These are phyloP conservation scores for Lycium barbarum DNA, from an alignment of 257 asterid genomes.

Conservation along the genomic window DNA sequence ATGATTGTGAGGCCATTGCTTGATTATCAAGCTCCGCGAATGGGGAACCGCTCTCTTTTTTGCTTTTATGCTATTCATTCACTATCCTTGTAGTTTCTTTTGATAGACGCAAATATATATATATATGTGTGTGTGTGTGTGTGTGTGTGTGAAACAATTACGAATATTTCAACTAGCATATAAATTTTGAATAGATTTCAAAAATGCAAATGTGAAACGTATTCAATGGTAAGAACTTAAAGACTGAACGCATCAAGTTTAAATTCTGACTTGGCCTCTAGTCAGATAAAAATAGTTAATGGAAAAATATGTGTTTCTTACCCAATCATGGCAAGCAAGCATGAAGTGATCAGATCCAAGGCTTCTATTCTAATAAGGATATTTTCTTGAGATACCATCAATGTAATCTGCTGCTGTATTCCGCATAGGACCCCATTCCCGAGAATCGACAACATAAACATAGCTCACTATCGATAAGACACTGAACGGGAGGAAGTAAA, in stretches of 20 bases:
- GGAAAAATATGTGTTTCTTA: slow-evolving; percentile 23
- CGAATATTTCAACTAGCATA: not conserved
- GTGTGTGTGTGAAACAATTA: not conserved
- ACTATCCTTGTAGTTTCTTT: not conserved
- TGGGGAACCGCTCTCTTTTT: not conserved
- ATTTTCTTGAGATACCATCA: slow-evolving; percentile 44
- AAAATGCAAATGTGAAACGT: not conserved
- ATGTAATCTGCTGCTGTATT: slow-evolving; percentile 55
- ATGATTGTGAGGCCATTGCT: not conserved
- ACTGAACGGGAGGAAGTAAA: slow-evolving; percentile 53
- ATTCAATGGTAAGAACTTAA: not conserved
- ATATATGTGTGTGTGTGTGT: not conserved
- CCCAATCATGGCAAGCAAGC: slow-evolving; percentile 64
- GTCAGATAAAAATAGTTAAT: not conserved
- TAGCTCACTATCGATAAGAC: slow-evolving; percentile 49
- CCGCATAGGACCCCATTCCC: slow-evolving; percentile 54
- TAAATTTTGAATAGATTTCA: not conserved
- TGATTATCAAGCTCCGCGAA: not conserved
- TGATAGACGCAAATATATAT: not conserved
- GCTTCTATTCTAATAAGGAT: slow-evolving; percentile 67
- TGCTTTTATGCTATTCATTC: not conserved
- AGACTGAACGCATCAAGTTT: not conserved
- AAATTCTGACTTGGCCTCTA: not conserved
- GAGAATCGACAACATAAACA: slow-evolving; percentile 47
- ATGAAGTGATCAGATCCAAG: slow-evolving; percentile 44